Conservation (phyloP, 148 eudicot genomes). For the Camellia granthamiana region DNA sequence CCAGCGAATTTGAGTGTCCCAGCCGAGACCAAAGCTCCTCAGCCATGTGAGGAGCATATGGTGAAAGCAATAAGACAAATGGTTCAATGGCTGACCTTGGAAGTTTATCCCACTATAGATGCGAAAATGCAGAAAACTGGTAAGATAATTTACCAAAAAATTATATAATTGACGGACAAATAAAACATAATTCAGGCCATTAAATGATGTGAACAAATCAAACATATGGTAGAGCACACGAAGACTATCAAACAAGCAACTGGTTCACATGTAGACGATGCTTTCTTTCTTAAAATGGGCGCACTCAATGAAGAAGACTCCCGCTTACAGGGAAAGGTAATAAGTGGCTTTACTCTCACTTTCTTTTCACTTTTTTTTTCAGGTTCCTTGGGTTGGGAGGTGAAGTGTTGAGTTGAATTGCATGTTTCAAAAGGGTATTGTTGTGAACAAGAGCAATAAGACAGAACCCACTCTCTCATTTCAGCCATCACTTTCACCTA, state of each 20-base stretch:
- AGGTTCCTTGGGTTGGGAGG: background rate
- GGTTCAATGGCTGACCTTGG: constrained; percentile 67
- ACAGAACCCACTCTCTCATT: background rate
- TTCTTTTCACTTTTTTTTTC: background rate
- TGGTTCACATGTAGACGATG: background rate
- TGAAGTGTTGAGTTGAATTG: background rate
- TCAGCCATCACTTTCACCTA: background rate
- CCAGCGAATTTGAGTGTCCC: constrained; percentile 71
- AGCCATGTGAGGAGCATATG: constrained; percentile 96
- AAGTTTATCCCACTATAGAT: constrained; percentile 73
- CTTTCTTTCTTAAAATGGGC: background rate
- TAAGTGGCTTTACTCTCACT: background rate
- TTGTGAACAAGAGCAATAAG: background rate
- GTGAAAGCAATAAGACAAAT: constrained; percentile 76
- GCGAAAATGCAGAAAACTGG: constrained; percentile 13
- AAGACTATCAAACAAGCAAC: background rate
- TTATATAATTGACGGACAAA: background rate
- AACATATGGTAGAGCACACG: background rate
- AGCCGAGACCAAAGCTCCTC: constrained; percentile 97
- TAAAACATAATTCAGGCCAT: constrained; percentile 4
- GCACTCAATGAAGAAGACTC: too few relatives aligned
- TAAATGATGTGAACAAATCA: background rate
- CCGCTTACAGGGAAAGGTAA: too few relatives aligned
- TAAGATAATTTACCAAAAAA: background rate
- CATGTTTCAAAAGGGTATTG: background rate